Base-by-base conservation (phyloP, 1,284 basidiomycete genomes). In the Mycena citricolor region DNA sequence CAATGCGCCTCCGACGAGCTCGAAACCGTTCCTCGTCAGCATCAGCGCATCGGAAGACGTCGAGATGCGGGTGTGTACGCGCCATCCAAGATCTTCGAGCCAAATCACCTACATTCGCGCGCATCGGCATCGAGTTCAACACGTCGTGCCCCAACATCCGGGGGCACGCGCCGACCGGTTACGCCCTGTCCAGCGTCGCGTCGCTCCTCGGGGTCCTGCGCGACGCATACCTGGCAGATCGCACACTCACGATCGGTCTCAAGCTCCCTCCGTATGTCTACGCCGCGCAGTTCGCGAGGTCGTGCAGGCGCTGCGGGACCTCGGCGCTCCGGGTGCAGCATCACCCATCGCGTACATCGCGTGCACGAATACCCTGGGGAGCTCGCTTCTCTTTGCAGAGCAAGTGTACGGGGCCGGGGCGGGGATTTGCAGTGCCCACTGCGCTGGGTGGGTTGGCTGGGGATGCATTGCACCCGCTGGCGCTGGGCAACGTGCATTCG, bases 181-280 rank as follows among this genome's bases (percentile, higher is more conserved):
- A 31, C 69, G 71, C 48, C 50, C 57, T 4, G 61, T 11, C 32
- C 24, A 14, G 14, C 2, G 61, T 72, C 19, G 26, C 53, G 7
- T 64, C 78, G 2, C 62, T 87, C 31, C 70, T 90, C 10, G 58
- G 66, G 14, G 69, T 78, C 10, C 67, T 90, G 32, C 68, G 73
- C 2, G 62, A 70, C 1, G 70, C 66, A 36, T 73, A 71, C 55
- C 57, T 61, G 39, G 52, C 62, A 14, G 84, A 87, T 57, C 59
- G 61, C 3, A 70, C 72, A 1, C 63, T 90, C n/a, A 77, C 82
- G 2, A 68, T 90, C 42, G 89, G 89, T 6, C 67, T 91, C 42
- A 91, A 91, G 61, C 73, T 90, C 26, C 83, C 89, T 1, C 89
- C 88, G n/a, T 91, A 84, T 58, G 73, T 82, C 17, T 77, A 79